These are phyloP conservation scores for Parietaria judaica DNA, from an alignment of 306 rosid genomes.

Conservation along the genomic window DNA sequence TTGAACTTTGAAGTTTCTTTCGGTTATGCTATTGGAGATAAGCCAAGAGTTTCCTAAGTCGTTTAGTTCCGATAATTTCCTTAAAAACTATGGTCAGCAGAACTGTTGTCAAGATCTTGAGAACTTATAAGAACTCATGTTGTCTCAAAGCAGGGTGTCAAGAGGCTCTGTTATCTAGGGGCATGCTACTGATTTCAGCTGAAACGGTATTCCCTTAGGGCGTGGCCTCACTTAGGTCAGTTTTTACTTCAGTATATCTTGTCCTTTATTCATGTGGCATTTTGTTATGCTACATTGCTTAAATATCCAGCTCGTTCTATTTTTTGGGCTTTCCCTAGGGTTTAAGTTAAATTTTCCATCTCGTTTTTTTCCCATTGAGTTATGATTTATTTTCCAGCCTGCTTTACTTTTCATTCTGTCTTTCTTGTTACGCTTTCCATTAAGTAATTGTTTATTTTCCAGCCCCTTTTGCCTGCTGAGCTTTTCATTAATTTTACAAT, in stretches of 20 bases:
- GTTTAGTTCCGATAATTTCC: conserved; percentile 51
- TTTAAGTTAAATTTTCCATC: conserved; percentile 6
- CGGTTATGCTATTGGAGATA: conserved; percentile 46
- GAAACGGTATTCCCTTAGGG: conserved; percentile 92
- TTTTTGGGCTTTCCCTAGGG: conserved; percentile 41
- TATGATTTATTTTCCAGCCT: not conserved
- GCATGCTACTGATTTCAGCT: conserved; percentile 94
- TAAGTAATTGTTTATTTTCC: not conserved
- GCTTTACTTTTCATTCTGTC: not conserved
- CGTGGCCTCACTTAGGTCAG: conserved; percentile 92
- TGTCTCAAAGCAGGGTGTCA: conserved; percentile 98
- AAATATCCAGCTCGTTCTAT: conserved; percentile 27
- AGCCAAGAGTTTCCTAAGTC: conserved; percentile 34
- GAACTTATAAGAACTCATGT: conserved; percentile 71
- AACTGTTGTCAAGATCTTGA: conserved; percentile 35
- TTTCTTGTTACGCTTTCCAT: not conserved
- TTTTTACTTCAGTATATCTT: conserved; percentile 49
- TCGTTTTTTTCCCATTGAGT: not conserved
- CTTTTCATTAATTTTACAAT: too few species aligned
- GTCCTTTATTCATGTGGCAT: conserved; percentile 60
- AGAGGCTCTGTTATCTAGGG: conserved; percentile 94
- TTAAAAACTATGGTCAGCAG: conserved; percentile 50
- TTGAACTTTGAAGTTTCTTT: conserved; percentile 27
- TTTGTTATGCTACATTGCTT: conserved; percentile 47
- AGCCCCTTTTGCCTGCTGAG: too few species aligned